These are phyloP conservation scores for Exutisphaerella laricina DNA, from an alignment of 2,329 filamentous ascomycete genomes.

Conservation along the genomic window DNA sequence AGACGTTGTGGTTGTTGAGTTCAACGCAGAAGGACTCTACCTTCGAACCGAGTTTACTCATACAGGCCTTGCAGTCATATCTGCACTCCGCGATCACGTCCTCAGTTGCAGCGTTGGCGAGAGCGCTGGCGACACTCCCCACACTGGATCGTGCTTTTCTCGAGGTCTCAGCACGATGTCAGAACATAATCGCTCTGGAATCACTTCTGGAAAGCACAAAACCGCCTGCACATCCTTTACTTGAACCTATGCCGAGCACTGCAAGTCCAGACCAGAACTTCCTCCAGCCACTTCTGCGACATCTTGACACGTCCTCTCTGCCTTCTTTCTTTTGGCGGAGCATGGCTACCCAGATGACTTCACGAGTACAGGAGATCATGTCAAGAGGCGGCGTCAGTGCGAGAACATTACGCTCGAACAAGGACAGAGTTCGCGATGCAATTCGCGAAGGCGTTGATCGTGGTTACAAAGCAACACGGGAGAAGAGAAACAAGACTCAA, in stretches of 20 bases:
- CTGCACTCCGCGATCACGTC: constrained; percentile 75
- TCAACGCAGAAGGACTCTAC: constrained; percentile 47
- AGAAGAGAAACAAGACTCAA: constrained; percentile 34
- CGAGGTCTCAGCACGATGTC: constrained; percentile 78
- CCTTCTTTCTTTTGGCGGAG: constrained; percentile 92
- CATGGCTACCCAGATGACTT: constrained; percentile 69
- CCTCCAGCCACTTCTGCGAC: constrained; percentile 62
- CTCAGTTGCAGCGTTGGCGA: constrained; percentile 66
- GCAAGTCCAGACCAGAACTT: constrained; percentile 45
- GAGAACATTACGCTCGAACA: constrained; percentile 71
- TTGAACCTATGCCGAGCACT: constrained; percentile 32
- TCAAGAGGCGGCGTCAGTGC: constrained; percentile 77
- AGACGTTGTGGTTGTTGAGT: constrained; percentile 75
- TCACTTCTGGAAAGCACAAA: constrained; percentile 64
- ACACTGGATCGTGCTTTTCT: constrained; percentile 73
- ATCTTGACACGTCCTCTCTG: constrained; percentile 78
- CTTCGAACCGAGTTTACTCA: constrained; percentile 64
- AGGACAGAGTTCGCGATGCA: constrained; percentile 66
- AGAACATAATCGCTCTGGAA: constrained; percentile 86
- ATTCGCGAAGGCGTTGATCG: constrained; percentile 77
- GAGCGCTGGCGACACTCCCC: constrained; percentile 73
- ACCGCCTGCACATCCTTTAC: constrained; percentile 62
- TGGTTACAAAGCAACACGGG: constrained; percentile 48
- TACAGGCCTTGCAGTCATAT: constrained; percentile 73
- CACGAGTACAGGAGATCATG: constrained; percentile 78